Percentiles rank a stretch among this genome's conserved stretches.
Evolutionary conservation across 140 eudicot genomes (phyloP).

Genomic region (Cichorium intybus): DNA sequence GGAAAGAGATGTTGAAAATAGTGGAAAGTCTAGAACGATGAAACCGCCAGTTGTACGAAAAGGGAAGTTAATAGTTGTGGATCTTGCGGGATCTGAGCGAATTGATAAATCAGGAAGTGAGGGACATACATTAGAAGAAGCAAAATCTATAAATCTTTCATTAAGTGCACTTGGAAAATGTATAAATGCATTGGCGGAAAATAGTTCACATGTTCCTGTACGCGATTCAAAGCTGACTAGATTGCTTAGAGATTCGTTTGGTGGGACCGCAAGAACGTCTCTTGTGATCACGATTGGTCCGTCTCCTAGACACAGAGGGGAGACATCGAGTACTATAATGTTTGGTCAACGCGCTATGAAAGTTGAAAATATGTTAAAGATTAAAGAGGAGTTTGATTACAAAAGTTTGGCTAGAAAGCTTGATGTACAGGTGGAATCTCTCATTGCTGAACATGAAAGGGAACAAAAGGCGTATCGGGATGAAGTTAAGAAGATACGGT

Average conservation of each 20-base stretch:
- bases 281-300: conserved; percentile 88
- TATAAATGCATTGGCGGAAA: conserved; percentile 92
- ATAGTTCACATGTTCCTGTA: conserved; percentile 90
- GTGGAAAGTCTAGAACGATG: conserved; percentile 46
- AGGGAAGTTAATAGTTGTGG: conserved; percentile 85
- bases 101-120: conserved; percentile 93
- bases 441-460: conserved; percentile 82
- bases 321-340: conserved; percentile 91
- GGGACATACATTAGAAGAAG: conserved; percentile 96
- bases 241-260: conserved; percentile 94
- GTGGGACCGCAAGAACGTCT: conserved; percentile 97
- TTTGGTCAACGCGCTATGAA: conserved; percentile 99
- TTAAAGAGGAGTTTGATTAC: conserved; percentile 95
- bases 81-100: conserved; percentile 98
- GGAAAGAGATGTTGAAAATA: conserved; percentile 63
- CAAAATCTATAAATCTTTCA: conserved; percentile 90
- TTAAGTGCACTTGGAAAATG: conserved; percentile 93
- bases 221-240: conserved; percentile 96
- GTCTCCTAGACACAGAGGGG: conserved; percentile 95
- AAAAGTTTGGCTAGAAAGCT: conserved; percentile 93
- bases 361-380: conserved; percentile 95
- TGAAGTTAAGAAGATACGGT: conserved; percentile 57
- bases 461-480: conserved; percentile 73
- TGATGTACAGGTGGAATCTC: conserved; percentile 89
- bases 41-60: conserved; percentile 76